Evolutionary conservation across 2,329 filamentous ascomycete species (phyloP), one percentile per base, ranked within the genome.

Genomic region (Arthrobotrys conoides): DNA sequence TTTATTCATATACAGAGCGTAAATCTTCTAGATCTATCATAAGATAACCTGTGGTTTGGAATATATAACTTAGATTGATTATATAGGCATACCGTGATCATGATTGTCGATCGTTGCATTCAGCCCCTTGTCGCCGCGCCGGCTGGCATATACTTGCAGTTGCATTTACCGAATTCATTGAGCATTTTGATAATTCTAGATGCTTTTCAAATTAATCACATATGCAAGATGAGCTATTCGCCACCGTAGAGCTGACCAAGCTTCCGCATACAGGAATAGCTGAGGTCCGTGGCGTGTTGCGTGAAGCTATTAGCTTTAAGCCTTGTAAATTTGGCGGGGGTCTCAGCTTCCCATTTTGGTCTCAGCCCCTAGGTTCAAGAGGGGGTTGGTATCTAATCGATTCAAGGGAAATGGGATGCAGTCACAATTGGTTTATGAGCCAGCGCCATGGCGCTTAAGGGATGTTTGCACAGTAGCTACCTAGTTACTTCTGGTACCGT

Each of bases 381-480:
- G 33, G 8, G 30, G 55, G 6, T 3, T 30, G 27, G 55, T 16
- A 41, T n/a, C 20, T 36, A 27, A 44, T 27, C 36, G 20, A 9
- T 16, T 41, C 10, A 30, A 59, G 9, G 10, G 22, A 3, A 22
- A 41, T 20, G 57, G 9, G 12, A 16, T 38, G 10, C 18, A 59
- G 30, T 38, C 14, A 59, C 30, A 59, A 22, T 20, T 30, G 33
- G 55, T 14, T 12, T 41, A 33, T n/a, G 36, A 27, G 44, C 12
- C 57, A 44, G 36, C 57, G 36, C 36, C 57, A 61, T 61, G 20
- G 57, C 36, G 57, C 57, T 61, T 61, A 61, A 44, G 24, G 20
- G 18, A n/a, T 61, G 36, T n/a, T 44, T 44, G 27, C 27, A 30
- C n/a, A 1, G n/a, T n/a, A 44, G 16, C n/a, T n/a, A n/a, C n/a